Evolutionary conservation across 306 rosid species (phyloP), one percentile per base, ranked within the genome.

Genomic region (Fragaria ananassa): DNA sequence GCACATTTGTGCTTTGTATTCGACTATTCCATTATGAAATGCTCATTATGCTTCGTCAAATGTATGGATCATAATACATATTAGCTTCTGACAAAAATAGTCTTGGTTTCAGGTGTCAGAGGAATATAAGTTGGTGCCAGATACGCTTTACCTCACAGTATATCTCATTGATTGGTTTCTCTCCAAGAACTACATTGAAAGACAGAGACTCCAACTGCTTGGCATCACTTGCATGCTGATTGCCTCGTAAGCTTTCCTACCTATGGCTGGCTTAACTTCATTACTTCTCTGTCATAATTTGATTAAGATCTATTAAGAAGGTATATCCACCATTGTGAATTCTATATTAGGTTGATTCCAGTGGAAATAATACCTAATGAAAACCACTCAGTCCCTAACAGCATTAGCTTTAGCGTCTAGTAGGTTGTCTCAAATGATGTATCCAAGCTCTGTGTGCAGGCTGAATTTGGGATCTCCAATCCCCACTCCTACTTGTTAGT

Each of bases 141-240:
- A 96, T 70, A 91, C 98, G 3, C 91, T 96, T 84, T 89, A 84
- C 84, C 97, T 96, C 71, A 86, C 98, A 21, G 85, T 92, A 27
- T 84, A 88, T 85, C 91, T 96, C 72, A 86, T 93, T 12, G 99
- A 93, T 78, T 84, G 92, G 89, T 96, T 88, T 87, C 98, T 96
- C 61, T 85, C 93, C 51, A 85, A 85, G 84, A 91, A 78, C 76
- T 83, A 82, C 83, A 86, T 91, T 10, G 91, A 89, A 81, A 89
- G 94, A 78, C 91, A 82, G 18, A 81, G 75, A 79, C 96, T 96
- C 85, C 98, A 96, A 84, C 89, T 96, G 80, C 82, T 96, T 57
- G 99, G 99, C 78, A 88, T 93, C 88, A 89, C 97, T 62, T 96
- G 99, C 89, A 88, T 96, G 98, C 81, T 93, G 62, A 88, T 96